Evolutionary conservation across 345 rosid species (phyloP), one percentile per base, ranked within the genome.

Genomic region (Leavenworthia alabamica): DNA sequence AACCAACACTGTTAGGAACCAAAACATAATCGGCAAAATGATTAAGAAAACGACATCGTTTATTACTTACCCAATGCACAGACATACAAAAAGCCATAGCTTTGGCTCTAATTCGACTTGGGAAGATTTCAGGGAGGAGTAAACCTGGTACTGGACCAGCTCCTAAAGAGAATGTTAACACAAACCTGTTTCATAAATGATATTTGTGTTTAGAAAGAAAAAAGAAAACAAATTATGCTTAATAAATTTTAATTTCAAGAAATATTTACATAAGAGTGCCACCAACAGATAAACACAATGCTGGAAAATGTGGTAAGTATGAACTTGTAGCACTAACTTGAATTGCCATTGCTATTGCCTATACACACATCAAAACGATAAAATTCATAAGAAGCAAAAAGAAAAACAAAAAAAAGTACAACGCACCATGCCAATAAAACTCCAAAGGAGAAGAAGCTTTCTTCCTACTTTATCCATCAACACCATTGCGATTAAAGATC

Each of bases 91-190:
- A 57, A 4, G 97, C 97, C 96, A 89, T 85, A 71, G 99, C 97
- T 76, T 83, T 93, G 27, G 97, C 99, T 67, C 99, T 78, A 31
- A 93, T 93, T 54, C 92, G 89, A 75, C 81, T 76, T 24, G 96
- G 83, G 64, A 93, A 89, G 40, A 93, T 93, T 64, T 93, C 99
- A 54, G 99, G 96, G 9, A 93, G 84, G 65, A 93, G 97, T 45
- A 93, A 85, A 76, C 88, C 77, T 15, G 99, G 97, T 67, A 93
- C 97, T 45, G 97, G 99, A 59, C 99, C 99, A 72, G 97, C 99
- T 80, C 99, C 99, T 14, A 87, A 23, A 22, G 99, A 84, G 77
- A 93, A 93, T 46, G 97, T 77, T 17, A 93, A 74, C 64, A 93
- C 99, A 68, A 85, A 89, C 88, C 99, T 93, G 84, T 44, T 77